These are phyloP conservation scores for Magnolia officinalis DNA, from an alignment of 164 flowering plant genomes.

Conservation along the genomic window DNA sequence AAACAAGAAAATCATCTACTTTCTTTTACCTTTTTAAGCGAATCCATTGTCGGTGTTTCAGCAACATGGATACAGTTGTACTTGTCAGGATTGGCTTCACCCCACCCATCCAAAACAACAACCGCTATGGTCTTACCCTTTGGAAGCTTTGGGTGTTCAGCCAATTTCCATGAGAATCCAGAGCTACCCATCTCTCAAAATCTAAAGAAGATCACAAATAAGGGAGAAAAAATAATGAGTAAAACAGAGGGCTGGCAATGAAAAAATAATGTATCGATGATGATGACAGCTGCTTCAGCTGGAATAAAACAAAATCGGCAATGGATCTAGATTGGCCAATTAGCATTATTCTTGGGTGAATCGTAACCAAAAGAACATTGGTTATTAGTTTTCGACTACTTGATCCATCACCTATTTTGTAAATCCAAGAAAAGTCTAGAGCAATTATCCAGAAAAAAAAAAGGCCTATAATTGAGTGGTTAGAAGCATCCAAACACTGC, in stretches of 20 bases:
- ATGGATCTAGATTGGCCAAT: too few species aligned
- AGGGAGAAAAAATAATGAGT: not conserved
- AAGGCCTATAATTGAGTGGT: too few species aligned
- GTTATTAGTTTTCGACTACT: too few species aligned
- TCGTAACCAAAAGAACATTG: too few species aligned
- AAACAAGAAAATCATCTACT: not conserved
- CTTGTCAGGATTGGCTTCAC: conserved; percentile 74
- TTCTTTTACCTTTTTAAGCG: conserved; percentile 58
- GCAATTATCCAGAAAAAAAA: too few species aligned
- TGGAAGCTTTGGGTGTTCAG: conserved; percentile 84
- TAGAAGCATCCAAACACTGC: too few species aligned
- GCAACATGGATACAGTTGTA: conserved; percentile 90
- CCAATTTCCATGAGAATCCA: conserved; percentile 67
- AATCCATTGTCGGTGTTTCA: conserved; percentile 92
- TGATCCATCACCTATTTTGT: too few species aligned
- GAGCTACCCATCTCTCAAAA: conserved; percentile 55
- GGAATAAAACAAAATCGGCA: not conserved
- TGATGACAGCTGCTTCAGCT: not conserved
- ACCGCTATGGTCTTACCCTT: conserved; percentile 74
- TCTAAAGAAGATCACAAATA: conserved; percentile 3
- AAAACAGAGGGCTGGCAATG: not conserved
- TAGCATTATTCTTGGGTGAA: too few species aligned
- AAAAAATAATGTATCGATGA: not conserved
- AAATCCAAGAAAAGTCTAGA: too few species aligned
- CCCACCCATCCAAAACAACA: conserved; percentile 97